Evolutionary conservation across 1,284 basidiomycete species (phyloP).

Genomic region (Phaffia rhodozyma): DNA sequence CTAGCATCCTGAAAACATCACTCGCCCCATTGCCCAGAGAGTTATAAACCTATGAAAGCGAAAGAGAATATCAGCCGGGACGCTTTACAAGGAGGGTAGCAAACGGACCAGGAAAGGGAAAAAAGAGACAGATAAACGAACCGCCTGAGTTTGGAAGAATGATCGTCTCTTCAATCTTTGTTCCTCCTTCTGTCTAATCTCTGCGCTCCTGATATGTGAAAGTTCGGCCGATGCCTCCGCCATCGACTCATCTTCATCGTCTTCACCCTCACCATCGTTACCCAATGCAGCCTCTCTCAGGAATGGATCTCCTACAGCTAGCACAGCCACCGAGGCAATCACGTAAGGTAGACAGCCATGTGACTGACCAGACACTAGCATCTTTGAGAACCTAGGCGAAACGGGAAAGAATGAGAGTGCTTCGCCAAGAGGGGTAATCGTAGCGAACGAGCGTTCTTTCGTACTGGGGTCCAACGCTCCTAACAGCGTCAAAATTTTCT

Average conservation of each 20-base stretch:
- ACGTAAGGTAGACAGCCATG: conserved; percentile 86
- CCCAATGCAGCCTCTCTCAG: conserved; percentile 61
- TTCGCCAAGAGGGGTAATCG: conserved; percentile 75
- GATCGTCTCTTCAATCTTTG: conserved; percentile 52
- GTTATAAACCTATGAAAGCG: conserved; percentile 49
- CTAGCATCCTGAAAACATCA: conserved; percentile 77
- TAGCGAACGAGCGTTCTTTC: conserved; percentile 23
- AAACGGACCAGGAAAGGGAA: conserved; percentile 1
- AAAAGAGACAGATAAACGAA: conserved; percentile 30
- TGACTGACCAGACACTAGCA: conserved; percentile 85
- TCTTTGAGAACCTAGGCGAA: conserved; percentile 82
- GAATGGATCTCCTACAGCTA: conserved; percentile 95
- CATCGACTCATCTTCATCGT: conserved; percentile 33
- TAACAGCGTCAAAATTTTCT: conserved; percentile 65
- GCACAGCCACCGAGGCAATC: conserved; percentile 77
- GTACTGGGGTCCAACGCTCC: conserved; percentile 54
- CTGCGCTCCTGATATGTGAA: conserved; percentile 47
- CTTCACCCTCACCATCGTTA: conserved; percentile 40
- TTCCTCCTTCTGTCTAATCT: conserved; percentile 53
- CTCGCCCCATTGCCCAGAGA: conserved; percentile 72
- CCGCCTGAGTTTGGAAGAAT: conserved; percentile 69
- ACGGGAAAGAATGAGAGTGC: conserved; percentile 91
- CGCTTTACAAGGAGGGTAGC: neutral
- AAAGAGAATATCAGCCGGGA: conserved; percentile 16
- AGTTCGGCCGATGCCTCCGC: conserved; percentile 39